Base-by-base conservation (phyloP, 179 eudicot genomes). In the Silene noctiflora region DNA sequence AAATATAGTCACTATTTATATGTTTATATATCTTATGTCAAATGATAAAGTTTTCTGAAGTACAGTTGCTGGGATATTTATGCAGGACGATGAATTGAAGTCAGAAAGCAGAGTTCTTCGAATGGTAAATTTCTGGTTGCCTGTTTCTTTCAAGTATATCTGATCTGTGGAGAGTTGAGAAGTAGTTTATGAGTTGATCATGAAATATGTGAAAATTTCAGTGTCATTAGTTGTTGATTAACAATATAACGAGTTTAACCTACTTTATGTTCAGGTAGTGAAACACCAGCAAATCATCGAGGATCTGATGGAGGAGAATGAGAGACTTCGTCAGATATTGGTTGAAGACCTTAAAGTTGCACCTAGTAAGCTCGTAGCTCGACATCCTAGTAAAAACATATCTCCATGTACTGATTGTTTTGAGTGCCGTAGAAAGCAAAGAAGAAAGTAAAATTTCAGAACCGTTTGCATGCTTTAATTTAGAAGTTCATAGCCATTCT, bases 261-360 rank as follows among this genome's bases (percentile, higher is more conserved):
- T 44, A 9, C 8, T 60, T 51, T 80, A 19, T n/a, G 25, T 65
- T 62, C 83, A 95, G 99, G 92, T 95, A 61, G 72, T 95, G 76
- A 95, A 89, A 79, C 99, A 93, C 83, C 94, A 95, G 79, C 84
- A 86, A 77, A 83, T 86, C 62, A 91, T 95, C 16, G 98, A 95
- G 62, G 93, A 95, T 79, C 87, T 95, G 59, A 81, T 88, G 78
- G 83, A 89, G 77, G 99, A 95, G 82, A 95, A 93, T 65, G 98
- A 93, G 82, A 90, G 81, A 83, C 97, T 95, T 78, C 97, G 84
- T 20, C 83, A 80, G 63, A 77, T 93, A 81, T 73, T 95, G 71
- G 88, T 89, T 58, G 90, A 93, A 81, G 99, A 93, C 75, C 87
- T 93, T 13, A 95, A 91, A 81, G 76, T 95, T 79, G 80, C 91